Evolutionary conservation across 2,329 filamentous ascomycete species (phyloP).

Genomic region (Fusarium poae): DNA sequence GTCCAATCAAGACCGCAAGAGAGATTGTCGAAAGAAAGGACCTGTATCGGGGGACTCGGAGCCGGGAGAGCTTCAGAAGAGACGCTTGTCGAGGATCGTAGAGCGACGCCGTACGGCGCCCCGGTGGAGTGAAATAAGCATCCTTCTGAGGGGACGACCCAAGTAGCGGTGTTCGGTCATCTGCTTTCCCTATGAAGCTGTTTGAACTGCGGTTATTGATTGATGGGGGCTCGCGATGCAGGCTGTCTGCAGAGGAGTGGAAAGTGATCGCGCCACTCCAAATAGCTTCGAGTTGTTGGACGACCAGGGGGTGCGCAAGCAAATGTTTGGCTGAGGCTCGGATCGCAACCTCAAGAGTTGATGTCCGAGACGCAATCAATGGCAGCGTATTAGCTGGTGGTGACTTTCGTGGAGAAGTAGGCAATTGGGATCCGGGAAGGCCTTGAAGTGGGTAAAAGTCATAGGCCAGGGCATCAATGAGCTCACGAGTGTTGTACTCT

Average conservation of each 20-base stretch:
- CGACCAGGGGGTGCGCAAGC: conserved; percentile 88
- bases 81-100: conserved; percentile 94
- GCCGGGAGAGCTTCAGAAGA: conserved; percentile 88
- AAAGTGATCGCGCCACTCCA: conserved; percentile 98
- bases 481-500: conserved; percentile 88
- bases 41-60: conserved; percentile 91
- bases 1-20: conserved; percentile 83
- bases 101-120: conserved; percentile 81
- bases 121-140: conserved; percentile 55
- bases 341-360: conserved; percentile 92
- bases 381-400: conserved; percentile 60
- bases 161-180: conserved; percentile 66
- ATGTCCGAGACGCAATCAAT: conserved; percentile 79
- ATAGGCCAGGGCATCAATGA: conserved; percentile 94
- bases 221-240: conserved; percentile 72
- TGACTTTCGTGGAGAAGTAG: conserved; percentile 49
- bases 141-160: conserved; percentile 53
- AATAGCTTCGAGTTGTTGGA: conserved; percentile 95
- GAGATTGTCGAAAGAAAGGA: conserved; percentile 91
- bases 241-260: conserved; percentile 85
- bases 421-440: conserved; percentile 64
- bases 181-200: conserved; percentile 52
- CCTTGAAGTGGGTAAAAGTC: conserved; percentile 95
- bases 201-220: conserved; percentile 45
- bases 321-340: conserved; percentile 93